Evolutionary conservation across 176 grass and related monocot species (phyloP).

Genomic region (Rhynchospora breviuscula): DNA sequence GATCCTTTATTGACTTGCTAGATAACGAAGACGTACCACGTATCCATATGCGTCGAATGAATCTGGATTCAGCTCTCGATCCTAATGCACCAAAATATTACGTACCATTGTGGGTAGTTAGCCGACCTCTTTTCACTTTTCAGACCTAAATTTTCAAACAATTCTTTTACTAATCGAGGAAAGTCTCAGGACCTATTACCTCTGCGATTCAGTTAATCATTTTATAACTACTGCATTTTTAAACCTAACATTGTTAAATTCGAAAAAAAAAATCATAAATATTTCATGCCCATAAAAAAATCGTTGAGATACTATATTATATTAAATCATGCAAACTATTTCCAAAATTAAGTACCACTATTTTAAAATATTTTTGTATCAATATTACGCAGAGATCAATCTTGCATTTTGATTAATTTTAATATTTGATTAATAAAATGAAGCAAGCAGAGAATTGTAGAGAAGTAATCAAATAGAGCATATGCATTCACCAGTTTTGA

Average conservation of each 20-base stretch:
- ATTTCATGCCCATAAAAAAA: background rate
- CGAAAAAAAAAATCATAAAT: background rate
- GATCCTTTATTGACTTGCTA: background rate
- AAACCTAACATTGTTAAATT: background rate
- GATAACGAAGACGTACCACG: background rate
- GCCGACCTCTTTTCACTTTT: background rate
- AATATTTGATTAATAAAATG: background rate
- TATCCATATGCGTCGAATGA: background rate
- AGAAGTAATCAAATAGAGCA: background rate
- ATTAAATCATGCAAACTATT: background rate
- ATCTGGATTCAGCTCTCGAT: background rate
- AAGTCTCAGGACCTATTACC: background rate
- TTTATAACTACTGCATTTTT: background rate
- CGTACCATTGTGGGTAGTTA: slow-evolving; percentile 2
- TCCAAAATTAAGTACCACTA: too few species aligned
- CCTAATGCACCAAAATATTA: slow-evolving; percentile 2
- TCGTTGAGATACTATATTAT: background rate
- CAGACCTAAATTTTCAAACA: slow-evolving; percentile 7
- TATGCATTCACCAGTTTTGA: background rate
- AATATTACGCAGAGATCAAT: background rate
- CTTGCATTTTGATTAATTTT: background rate
- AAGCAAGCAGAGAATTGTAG: background rate
- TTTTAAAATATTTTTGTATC: too few species aligned
- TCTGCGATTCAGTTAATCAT: background rate
- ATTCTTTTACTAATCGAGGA: background rate